These are phyloP conservation scores for Eragrostis nindensis DNA, from an alignment of 176 grass and related monocot genomes.

Conservation along the genomic window DNA sequence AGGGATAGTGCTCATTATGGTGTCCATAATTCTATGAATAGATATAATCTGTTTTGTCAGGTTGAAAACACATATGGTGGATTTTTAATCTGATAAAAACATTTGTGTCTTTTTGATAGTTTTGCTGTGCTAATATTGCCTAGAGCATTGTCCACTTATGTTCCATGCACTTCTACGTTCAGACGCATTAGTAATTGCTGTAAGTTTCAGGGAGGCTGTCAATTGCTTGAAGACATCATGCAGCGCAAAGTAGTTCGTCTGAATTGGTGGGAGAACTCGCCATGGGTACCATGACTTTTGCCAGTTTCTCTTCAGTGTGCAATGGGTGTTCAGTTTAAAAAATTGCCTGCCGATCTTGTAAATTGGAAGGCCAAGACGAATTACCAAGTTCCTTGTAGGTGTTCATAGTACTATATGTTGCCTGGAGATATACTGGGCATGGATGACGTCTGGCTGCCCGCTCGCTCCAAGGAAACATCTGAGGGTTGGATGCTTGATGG, in stretches of 20 bases:
- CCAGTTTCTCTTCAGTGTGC: not conserved
- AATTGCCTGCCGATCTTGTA: not conserved
- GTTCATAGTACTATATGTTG: not conserved
- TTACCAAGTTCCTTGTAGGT: not conserved
- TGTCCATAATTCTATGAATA: not conserved
- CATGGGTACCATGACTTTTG: not conserved
- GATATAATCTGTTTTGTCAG: not conserved
- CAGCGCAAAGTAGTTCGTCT: not conserved
- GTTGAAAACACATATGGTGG: not conserved
- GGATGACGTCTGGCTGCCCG: too few species aligned
- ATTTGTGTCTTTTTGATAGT: not conserved
- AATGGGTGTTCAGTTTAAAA: not conserved
- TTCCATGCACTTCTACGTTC: not conserved
- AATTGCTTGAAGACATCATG: conserved; percentile 13
- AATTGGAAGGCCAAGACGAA: not conserved
- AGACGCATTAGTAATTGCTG: not conserved
- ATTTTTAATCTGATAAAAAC: not conserved
- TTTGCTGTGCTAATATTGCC: not conserved
- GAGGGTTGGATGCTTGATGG: too few species aligned
- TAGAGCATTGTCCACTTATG: not conserved
- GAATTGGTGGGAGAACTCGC: not conserved
- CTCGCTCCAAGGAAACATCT: not conserved
- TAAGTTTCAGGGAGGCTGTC: conserved; percentile 18
- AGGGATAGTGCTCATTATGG: not conserved
- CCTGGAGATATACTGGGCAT: not conserved